A percentile compares a stretch with the other conserved stretches of the same genome.
These are phyloP conservation scores for Bruguiera parviflora DNA, from an alignment of 345 rosid species.

Conservation along the genomic window DNA sequence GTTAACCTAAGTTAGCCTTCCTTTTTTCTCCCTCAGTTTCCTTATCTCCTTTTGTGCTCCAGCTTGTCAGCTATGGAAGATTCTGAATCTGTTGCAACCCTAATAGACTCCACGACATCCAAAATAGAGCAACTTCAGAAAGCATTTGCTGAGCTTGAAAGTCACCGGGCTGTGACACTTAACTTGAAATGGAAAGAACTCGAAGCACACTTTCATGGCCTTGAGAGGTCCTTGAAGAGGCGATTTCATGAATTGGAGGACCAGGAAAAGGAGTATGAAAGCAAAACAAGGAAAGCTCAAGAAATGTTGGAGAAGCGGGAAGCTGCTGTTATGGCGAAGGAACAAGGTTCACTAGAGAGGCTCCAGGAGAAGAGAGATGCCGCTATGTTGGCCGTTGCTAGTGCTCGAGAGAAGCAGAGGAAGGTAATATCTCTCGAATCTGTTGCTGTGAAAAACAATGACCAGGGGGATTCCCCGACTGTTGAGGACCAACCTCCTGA, in stretches of 20 bases:
- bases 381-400: conserved; percentile 61
- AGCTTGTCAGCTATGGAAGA: conserved; percentile 66
- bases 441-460: conserved; percentile 32
- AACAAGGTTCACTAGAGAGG: conserved; percentile 64
- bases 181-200: conserved; percentile 95
- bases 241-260: conserved; percentile 97
- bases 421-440: conserved; percentile 42
- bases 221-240: conserved; percentile 95
- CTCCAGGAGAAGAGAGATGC: conserved; percentile 92
- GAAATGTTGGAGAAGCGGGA: conserved; percentile 68
- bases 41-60: conserved; percentile 7
- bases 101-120: conserved; percentile 75
- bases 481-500: conserved; percentile 46
- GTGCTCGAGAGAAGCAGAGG: conserved; percentile 63
- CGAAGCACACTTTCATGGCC: conserved; percentile 97
- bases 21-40: background rate
- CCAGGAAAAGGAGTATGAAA: conserved; percentile 77
- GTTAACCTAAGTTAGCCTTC: background rate
- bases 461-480: conserved; percentile 34
- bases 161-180: conserved; percentile 81
- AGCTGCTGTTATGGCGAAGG: conserved; percentile 85
- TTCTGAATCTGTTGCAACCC: conserved; percentile 60
- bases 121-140: conserved; percentile 98
- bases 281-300: conserved; percentile 70
- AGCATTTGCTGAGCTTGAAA: conserved; percentile 98